Percentiles rank a stretch among this genome's conserved stretches.
Conservation (phyloP, 805 yeast genomes). For the Danielozyma ontarioensis region DNA sequence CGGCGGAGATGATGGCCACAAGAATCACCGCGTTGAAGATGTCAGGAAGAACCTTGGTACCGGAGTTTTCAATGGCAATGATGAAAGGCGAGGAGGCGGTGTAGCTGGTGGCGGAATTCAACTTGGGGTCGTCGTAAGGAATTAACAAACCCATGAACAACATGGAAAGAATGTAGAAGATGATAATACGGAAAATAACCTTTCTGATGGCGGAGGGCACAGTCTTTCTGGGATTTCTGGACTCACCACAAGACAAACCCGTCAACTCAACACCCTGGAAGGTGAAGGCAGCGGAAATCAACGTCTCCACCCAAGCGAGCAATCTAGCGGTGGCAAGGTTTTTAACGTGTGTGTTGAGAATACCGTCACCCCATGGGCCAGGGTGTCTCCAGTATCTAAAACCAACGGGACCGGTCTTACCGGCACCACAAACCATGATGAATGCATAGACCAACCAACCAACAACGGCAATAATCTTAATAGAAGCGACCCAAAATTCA, state of each 20-base stretch:
- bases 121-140: slow-evolving; percentile 59
- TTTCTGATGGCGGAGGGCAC: slow-evolving; percentile 70
- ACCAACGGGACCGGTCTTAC: slow-evolving; percentile 64
- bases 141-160: slow-evolving; percentile 68
- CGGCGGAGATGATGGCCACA: slow-evolving; percentile 69
- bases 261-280: slow-evolving; percentile 76
- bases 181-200: slow-evolving; percentile 58
- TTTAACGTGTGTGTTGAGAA: slow-evolving; percentile 36
- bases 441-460: slow-evolving; percentile 68
- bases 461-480: slow-evolving; percentile 62
- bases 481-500: slow-evolving; percentile 68
- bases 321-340: slow-evolving; percentile 52
- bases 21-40: slow-evolving; percentile 70
- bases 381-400: slow-evolving; percentile 80
- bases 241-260: slow-evolving; percentile 74
- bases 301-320: slow-evolving; percentile 64
- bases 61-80: slow-evolving; percentile 64
- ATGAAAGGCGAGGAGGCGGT: slow-evolving; percentile 64
- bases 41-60: slow-evolving; percentile 60
- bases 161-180: slow-evolving; percentile 61
- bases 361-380: slow-evolving; percentile 71
- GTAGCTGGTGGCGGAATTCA: slow-evolving; percentile 27
- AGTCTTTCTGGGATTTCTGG: slow-evolving; percentile 61
- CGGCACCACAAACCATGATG: slow-evolving; percentile 74
- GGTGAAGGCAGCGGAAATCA: slow-evolving; percentile 73